phyloP scores from a whole-genome alignment of 768 basidiomycete species.

The Agaricus subrufescens region DNA sequence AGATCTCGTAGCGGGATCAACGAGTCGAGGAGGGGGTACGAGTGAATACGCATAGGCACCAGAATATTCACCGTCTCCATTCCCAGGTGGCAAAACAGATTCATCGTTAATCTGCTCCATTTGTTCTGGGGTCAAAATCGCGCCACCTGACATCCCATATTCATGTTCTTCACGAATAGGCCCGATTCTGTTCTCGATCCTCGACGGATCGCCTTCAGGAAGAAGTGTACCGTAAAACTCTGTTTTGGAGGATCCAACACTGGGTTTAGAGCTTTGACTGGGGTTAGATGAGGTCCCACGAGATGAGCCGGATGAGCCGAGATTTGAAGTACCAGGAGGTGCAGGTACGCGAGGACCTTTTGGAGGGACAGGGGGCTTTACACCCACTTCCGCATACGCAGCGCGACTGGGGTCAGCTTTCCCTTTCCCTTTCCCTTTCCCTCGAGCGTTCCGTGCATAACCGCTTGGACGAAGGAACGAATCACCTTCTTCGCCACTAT shows the following conservation, averaged over 20 bases:
- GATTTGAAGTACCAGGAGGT: conserved; percentile 30
- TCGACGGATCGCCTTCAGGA: conserved; percentile 12
- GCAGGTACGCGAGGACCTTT: conserved; percentile 33
- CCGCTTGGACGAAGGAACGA: conserved; percentile 48
- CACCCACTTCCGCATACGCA: conserved; percentile 17
- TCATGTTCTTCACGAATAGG: conserved; percentile 26
- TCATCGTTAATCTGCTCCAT: conserved; percentile 33
- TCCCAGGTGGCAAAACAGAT: conserved; percentile 22
- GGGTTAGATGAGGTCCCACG: conserved; percentile 30
- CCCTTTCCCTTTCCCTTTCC: background rate
- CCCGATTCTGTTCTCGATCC: conserved; percentile 24
- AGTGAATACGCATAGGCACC: conserved; percentile 29
- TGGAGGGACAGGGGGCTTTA: conserved; percentile 15
- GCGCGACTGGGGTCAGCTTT: background rate
- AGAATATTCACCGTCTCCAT: conserved; percentile 18
- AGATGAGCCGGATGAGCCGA: conserved; percentile 35
- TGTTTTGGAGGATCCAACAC: too few relatives aligned
- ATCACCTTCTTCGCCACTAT: conserved; percentile 67
- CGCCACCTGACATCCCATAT: conserved; percentile 25
- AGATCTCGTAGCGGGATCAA: conserved; percentile 24
- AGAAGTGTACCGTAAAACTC: conserved; percentile 32
- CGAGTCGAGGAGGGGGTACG: conserved; percentile 28
- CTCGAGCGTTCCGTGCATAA: conserved; percentile 12
- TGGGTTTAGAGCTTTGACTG: conserved; percentile 13
- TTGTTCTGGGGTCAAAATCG: conserved; percentile 30